Base-by-base conservation (phyloP, 495 filamentous ascomycete species). In the Stereocaulon alpinum region DNA sequence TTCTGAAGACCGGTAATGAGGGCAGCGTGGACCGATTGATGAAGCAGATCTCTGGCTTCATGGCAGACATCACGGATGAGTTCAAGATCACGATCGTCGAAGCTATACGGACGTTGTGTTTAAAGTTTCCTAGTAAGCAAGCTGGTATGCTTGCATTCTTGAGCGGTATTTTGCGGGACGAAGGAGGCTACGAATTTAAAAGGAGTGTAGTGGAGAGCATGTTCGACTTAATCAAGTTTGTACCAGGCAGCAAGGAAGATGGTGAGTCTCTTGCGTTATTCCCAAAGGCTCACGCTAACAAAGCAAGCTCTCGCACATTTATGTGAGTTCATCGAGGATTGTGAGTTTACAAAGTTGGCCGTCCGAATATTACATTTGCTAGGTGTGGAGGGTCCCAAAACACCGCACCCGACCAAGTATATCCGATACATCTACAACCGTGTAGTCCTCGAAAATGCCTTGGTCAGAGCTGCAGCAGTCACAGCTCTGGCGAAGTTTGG, bases 81-180 rank as follows among this genome's bases (percentile, higher is more conserved):
- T 99, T 99, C 78, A 97, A 97, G 76, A 94, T 99, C 68, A 97
- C 94, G 40, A 95, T 99, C 68, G 92, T 99, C 40, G 93, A 97
- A 73, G 94, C 93, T 41, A 95, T 97, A 65, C 86, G 94, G 43
- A 96, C 93, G 6, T 74, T 99, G 24, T 96, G 92, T 69, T 77
- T 99, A 64, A 99, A 99, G 72, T 99, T 99, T 73, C 92, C 91
- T 12, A 90, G 82, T 77, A 97, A 99, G 72, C 94, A 97, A 73
- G 91, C 92, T 42, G 91, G 91, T 63, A 97, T 99, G 90, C 86
- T 99, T 37, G 79, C 87, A 27, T 97, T 99, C 82, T 75, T 99
- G 55, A 95, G 92, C 68, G 88, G 91, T 27, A 94, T 97, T 44
- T 74, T 99, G 53, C 82, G 93, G 17, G 93, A 99, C 67, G 93